These are phyloP conservation scores for Colletotrichum chlorophyti DNA, from an alignment of 2,329 filamentous ascomycete genomes.

Conservation along the genomic window DNA sequence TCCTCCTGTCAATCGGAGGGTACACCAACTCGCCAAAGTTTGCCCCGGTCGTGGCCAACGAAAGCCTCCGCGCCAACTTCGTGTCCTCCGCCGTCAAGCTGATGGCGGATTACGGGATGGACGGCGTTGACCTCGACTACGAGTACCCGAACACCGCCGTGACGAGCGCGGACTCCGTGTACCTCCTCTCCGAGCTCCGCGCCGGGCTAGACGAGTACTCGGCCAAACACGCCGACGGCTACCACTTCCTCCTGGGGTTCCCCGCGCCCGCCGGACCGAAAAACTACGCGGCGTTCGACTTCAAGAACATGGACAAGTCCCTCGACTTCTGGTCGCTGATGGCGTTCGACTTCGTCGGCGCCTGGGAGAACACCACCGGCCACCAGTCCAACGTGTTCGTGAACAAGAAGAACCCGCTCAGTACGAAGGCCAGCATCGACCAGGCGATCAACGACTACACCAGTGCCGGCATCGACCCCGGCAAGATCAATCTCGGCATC, in stretches of 20 bases:
- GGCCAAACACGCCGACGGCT: slow-evolving; percentile 42
- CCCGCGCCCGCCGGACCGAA: slow-evolving; percentile 54
- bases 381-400: slow-evolving; percentile 75
- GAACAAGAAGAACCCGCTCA: slow-evolving; percentile 54
- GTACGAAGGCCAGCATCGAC: slow-evolving; percentile 73
- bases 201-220: slow-evolving; percentile 51
- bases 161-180: slow-evolving; percentile 49
- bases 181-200: slow-evolving; percentile 50
- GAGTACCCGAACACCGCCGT: slow-evolving; percentile 42
- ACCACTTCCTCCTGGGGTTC: slow-evolving; percentile 58
- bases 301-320: slow-evolving; percentile 59
- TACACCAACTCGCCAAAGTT: slow-evolving; percentile 87
- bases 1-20: slow-evolving; percentile 81
- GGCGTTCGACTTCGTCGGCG: slow-evolving; percentile 75
- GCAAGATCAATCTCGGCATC: slow-evolving; percentile 77
- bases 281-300: slow-evolving; percentile 57
- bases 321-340: slow-evolving; percentile 68
- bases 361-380: slow-evolving; percentile 67
- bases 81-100: slow-evolving; percentile 72
- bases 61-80: slow-evolving; percentile 68
- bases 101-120: slow-evolving; percentile 74
- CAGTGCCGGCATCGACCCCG: slow-evolving; percentile 58
- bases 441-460: slow-evolving; percentile 70
- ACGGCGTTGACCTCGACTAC: slow-evolving; percentile 54
- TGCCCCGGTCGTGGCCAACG: slow-evolving; percentile 68